Conservation (phyloP, 345 rosid species). For the Citrus cavaleriei region DNA sequence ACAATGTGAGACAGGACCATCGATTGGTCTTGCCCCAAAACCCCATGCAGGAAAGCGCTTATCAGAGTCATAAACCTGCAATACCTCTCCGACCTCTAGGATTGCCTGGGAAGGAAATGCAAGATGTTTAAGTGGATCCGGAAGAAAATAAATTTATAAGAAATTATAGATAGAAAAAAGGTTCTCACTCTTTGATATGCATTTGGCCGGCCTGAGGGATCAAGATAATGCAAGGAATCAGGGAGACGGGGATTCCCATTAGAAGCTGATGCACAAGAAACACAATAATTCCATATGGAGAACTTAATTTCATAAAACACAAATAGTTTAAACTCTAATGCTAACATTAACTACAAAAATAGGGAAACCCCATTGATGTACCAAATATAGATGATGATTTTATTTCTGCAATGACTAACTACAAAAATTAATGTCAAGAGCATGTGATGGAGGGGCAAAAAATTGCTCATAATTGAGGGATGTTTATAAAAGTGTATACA, state of each 20-base stretch:
- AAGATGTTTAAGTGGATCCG: neutral
- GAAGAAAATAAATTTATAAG: neutral
- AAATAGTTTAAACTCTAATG: neutral
- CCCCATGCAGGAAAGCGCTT: constrained; percentile 95
- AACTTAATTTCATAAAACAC: neutral
- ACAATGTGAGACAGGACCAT: constrained; percentile 93
- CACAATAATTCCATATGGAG: constrained; percentile 4
- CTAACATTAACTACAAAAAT: neutral
- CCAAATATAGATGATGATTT: neutral
- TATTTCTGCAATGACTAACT: neutral
- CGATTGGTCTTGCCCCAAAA: constrained; percentile 97
- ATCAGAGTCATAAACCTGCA: constrained; percentile 83
- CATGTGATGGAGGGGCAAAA: neutral
- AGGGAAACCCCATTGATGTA: neutral
- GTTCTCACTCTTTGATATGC: constrained; percentile 52
- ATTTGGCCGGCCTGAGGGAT: constrained; percentile 50
- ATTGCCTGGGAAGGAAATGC: constrained; percentile 55
- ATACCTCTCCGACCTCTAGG: constrained; percentile 80
- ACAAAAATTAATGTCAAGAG: neutral
- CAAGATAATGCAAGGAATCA: constrained; percentile 65
- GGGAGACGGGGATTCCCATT: constrained; percentile 73
- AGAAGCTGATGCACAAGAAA: constrained; percentile 59
- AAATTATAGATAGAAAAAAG: neutral
- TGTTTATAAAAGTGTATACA: neutral
- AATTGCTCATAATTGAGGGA: neutral